Percentiles rank a stretch among this genome's conserved stretches.
phyloP scores from a whole-genome alignment of 2,329 filamentous ascomycete genomes.

The Beauveria caledonica region DNA sequence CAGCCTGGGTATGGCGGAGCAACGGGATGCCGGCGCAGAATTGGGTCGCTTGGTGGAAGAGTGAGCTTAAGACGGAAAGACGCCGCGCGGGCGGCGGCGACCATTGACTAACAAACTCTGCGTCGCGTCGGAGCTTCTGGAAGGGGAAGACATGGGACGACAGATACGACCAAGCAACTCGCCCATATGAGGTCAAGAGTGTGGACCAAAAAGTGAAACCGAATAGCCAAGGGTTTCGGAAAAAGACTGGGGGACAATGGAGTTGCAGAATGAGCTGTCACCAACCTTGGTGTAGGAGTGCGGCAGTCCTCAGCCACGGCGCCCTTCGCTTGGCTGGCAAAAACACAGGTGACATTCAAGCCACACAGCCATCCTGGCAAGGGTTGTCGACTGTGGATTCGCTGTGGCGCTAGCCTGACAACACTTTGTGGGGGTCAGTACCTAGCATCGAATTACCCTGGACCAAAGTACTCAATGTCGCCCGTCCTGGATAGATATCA shows the following conservation, averaged over 20 bases:
- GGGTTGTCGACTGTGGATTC: neutral
- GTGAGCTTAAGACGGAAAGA: neutral
- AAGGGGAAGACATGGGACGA: neutral
- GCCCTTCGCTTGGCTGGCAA: too few relatives aligned
- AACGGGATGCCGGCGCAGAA: neutral
- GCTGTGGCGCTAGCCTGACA: neutral
- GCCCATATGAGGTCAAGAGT: neutral
- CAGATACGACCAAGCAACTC: neutral
- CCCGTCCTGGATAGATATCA: neutral
- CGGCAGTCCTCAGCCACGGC: neutral
- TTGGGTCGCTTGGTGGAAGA: neutral
- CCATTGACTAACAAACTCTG: neutral
- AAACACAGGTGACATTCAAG: too few relatives aligned
- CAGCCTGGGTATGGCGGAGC: neutral
- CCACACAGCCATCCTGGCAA: neutral
- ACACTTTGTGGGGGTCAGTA: neutral
- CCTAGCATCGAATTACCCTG: neutral
- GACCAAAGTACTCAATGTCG: neutral
- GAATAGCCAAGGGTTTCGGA: neutral
- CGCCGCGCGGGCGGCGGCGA: neutral
- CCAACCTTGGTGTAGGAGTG: neutral
- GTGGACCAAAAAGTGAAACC: neutral
- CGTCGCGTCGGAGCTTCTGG: neutral
- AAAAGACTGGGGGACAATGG: neutral
- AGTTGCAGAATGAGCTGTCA: neutral